phyloP scores from a whole-genome alignment of 139 green algal species.

The Raphidocelis subcapitata region DNA sequence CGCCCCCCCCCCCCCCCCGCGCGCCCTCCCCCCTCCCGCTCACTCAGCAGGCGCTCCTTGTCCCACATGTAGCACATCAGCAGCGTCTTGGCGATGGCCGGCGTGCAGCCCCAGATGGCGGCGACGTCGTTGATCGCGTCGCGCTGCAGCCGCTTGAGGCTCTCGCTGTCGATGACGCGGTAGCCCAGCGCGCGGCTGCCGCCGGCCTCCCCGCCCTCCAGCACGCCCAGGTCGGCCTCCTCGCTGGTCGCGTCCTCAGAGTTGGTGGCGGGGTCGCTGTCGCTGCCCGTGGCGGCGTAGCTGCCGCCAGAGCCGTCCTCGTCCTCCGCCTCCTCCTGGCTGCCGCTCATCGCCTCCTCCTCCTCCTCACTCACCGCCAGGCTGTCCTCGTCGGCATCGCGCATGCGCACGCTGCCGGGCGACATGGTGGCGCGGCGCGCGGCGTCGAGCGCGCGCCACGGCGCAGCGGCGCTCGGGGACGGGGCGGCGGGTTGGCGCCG shows the following conservation, averaged over 20 bases:
- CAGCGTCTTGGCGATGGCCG: conserved; percentile 54
- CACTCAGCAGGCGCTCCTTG: conserved; percentile 58
- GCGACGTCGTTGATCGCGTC: conserved; percentile 56
- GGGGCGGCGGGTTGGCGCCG: too few relatives aligned
- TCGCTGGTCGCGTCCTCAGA: conserved; percentile 14
- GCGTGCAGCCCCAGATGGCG: conserved; percentile 60
- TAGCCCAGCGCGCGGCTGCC: background rate
- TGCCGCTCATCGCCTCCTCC: too few relatives aligned
- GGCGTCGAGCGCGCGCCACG: too few relatives aligned
- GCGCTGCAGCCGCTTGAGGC: conserved; percentile 46
- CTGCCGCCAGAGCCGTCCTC: conserved; percentile 21
- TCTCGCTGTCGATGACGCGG: conserved; percentile 10
- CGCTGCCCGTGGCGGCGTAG: background rate
- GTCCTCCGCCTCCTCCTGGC: background rate
- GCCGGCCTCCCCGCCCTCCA: background rate
- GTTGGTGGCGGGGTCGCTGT: conserved; percentile 5
- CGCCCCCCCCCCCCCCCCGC: too few relatives aligned
- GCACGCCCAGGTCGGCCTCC: background rate
- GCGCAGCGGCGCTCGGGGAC: too few relatives aligned
- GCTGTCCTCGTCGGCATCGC: conserved; percentile 13
- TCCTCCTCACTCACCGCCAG: background rate
- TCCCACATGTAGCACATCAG: conserved; percentile 78
- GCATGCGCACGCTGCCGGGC: conserved; percentile 16
- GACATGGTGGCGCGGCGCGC: conserved; percentile 9
- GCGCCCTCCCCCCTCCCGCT: too few relatives aligned